Base-by-base conservation (phyloP, 2,329 filamentous ascomycete genomes). In the Hypocreales sp. region DNA sequence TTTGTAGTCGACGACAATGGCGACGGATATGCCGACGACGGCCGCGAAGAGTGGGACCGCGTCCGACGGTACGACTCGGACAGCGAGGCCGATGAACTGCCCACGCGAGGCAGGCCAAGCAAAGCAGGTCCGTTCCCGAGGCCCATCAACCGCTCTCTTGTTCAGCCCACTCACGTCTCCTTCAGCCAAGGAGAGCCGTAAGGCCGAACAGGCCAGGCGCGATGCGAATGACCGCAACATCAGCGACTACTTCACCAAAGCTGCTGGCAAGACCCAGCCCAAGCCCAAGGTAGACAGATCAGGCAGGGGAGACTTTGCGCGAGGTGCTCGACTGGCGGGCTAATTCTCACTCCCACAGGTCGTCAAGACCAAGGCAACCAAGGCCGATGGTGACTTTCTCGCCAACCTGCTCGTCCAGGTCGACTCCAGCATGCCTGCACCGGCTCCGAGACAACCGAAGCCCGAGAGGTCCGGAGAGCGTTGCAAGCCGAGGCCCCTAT, bases 1-100 rank as follows among this genome's bases (percentile, higher is more conserved):
- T 98, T 98, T 45, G 87, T 98, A 28, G 86, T 98, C 33, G 90
- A 95, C 59, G 90, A 98, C 58, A 92, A 94, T 58, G 87, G 87
- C 45, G 83, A 87, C 48, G 87, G 90, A 20, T 98, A 98, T 46
- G 87, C 83, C 38, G 87, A 95, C 49, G 90, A 95, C 47, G 90
- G 90, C 34, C 77, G 90, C 30, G 86, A 93, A 55, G 90, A 95
- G 42, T 87, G 87, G 86, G 75, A 87, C 53, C 71, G 79, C 41
- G 66, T 77, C 37, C 64, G 64, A 33, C 62, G 67, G 36, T 71
- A 78, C 49, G 67, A 77, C 35, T 79, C 75, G 20, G 83, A 90
- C 34, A 86, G 74, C 35, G 82, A 92, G 22, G 42, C 41, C 4
- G 39, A 47, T 8, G 46, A 53, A 7, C 29, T 41, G 27, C 47